Evolutionary conservation across 2,329 filamentous ascomycete species (phyloP), one percentile per base, ranked within the genome.

Genomic region (Kalaharituber pfeilii): DNA sequence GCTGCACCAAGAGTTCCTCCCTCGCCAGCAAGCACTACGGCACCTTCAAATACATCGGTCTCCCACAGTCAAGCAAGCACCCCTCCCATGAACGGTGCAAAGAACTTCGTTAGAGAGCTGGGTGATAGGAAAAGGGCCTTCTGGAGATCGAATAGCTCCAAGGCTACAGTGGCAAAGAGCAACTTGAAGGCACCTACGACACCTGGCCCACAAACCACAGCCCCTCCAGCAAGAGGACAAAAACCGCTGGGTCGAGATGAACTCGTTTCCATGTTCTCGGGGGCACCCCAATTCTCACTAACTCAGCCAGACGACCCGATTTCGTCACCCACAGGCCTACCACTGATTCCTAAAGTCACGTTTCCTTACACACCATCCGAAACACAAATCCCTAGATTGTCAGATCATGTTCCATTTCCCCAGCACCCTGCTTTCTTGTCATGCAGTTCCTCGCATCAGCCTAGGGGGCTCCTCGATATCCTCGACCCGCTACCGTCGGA

Each of bases 401-500:
- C 24, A 47, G 42, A 47, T 22, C 42, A 47, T 47, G 42, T 47
- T 22, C 42, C 42, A 4, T 47, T 47, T 25, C 42, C 42, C 3
- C 42, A 15, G 5, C 42, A 47, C 4, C 42, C 42, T 15, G 13
- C 15, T 13, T 47, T 47, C 25, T 5, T 22, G 22, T 22, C 25
- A 3, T 47, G 18, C 22, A 13, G 13, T 11, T 22, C 42, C 13
- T 15, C 42, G 5, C 11, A 18, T 25, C 42, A 15, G n/a, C n/a
- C 5, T 11, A 15, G 42, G 13, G 42, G 42, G 5, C 11, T 18
- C 11, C 18, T 47, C 13, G 42, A 47, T 24, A 47, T 22, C 5
- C 24, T 47, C 5, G 42, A 47, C 5, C 42, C 42, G 5, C 22
- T 47, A 25, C 42, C 42, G 11, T 25, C 24, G 28, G 62, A 64